Evolutionary conservation across 2,329 filamentous ascomycete genomes (phyloP).

Genomic region (Botrytis byssoidea): DNA sequence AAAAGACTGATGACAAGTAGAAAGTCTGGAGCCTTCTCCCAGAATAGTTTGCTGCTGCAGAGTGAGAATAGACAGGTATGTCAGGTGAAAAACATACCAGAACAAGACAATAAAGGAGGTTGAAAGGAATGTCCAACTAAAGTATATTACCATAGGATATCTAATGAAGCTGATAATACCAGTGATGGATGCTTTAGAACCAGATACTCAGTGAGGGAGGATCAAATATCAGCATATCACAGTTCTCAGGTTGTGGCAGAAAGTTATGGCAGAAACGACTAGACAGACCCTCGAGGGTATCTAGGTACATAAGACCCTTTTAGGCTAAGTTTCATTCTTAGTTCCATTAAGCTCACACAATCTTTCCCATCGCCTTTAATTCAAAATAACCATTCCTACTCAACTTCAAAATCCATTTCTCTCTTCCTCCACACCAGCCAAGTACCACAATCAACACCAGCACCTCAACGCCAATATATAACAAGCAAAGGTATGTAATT

Average conservation of each 20-base stretch:
- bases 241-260: background rate
- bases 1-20: background rate
- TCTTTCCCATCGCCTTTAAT: background rate
- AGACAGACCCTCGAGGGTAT: conserved; percentile 2
- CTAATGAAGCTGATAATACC: too few relatives aligned
- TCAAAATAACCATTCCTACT: background rate
- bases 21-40: background rate
- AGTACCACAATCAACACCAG: background rate
- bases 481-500: background rate
- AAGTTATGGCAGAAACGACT: background rate
- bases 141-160: background rate
- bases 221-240: background rate
- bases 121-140: background rate
- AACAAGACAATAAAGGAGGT: background rate
- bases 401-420: background rate
- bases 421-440: background rate
- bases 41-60: too few relatives aligned
- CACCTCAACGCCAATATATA: background rate
- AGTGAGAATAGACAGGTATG: background rate
- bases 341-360: background rate
- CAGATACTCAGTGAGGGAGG: too few relatives aligned
- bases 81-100: background rate
- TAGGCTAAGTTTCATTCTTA: background rate
- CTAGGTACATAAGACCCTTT: background rate
- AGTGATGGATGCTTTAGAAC: background rate